Base-by-base conservation (phyloP, 352 stramenopile species). In the Halophytophthora polymorphica region DNA sequence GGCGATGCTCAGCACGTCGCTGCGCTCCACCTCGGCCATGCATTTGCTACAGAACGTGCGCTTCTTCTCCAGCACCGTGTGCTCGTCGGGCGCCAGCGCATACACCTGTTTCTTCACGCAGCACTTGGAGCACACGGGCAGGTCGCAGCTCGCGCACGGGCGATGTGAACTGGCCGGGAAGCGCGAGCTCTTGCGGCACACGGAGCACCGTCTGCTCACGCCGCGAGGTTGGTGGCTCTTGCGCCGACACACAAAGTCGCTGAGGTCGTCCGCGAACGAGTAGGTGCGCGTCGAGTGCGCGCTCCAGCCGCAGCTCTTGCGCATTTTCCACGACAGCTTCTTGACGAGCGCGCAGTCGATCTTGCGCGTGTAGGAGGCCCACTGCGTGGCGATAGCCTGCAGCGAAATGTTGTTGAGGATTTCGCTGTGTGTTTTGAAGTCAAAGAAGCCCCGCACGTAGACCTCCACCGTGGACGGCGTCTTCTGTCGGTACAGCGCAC, bases 21-120 rank as follows among this genome's bases (percentile, higher is more conserved):
- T 58, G n/a, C 39, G 37, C 14, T 50, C 45, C 31, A 71, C 69
- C 10, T 71, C 28, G 38, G n/a, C 57, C 14, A 72, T 44, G 41
- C 70, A 77, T 34, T 31, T 18, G 35, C 45, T 49, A 50, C 67
- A 80, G 53, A 80, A 77, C 8, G 51, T 62, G 54, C 71, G 51
- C 23, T 71, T 64, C 42, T 71, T 64, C 38, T 71, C 54, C 29
- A 72, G 37, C 17, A 80, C 46, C 1, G 64, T 64, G 13, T 53
- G 64, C 42, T 53, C 45, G 41, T 80, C 70, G 3, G 62, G 56
- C 21, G 63, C 46, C 46, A 80, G 53, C 36, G 77, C 69, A 39
- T 54, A 66, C 67, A 73, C 56, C 48, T 61, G 54, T 29, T 70
- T 73, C 52, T 73, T 73, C 47, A 73, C 53, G 40, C 43, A 52